A percentile compares a stretch with the other conserved stretches of the same genome.
Evolutionary conservation across 2,329 filamentous ascomycete genomes (phyloP).

Genomic region (Trichoderma hamatum): DNA sequence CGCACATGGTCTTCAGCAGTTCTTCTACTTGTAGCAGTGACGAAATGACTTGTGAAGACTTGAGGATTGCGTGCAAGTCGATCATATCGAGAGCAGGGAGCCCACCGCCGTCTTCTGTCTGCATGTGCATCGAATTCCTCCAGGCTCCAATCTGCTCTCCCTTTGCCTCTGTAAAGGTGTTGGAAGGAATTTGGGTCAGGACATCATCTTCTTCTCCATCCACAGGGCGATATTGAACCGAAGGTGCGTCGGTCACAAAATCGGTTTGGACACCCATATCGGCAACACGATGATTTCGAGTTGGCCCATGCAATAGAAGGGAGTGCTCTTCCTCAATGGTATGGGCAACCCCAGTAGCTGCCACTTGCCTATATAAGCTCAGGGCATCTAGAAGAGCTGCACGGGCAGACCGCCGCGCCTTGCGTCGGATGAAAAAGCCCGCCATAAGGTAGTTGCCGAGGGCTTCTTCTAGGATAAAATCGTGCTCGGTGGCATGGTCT

Average conservation of each 20-base stretch:
- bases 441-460: conserved; percentile 74
- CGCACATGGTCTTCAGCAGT: conserved; percentile 77
- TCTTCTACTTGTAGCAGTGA: conserved; percentile 76
- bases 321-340: conserved; percentile 70
- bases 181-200: conserved; percentile 39
- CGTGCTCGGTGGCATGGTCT: conserved; percentile 70
- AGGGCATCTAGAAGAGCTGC: conserved; percentile 70
- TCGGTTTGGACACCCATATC: conserved; percentile 73
- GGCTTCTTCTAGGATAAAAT: conserved; percentile 71
- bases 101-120: conserved; percentile 61
- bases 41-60: conserved; percentile 78
- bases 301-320: conserved; percentile 66
- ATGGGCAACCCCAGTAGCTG: conserved; percentile 69
- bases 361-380: conserved; percentile 68
- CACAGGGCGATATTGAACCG: conserved; percentile 54
- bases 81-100: conserved; percentile 81
- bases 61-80: conserved; percentile 75
- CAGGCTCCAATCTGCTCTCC: conserved; percentile 65
- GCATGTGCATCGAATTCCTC: conserved; percentile 60
- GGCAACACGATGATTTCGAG: conserved; percentile 58
- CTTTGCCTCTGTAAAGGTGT: conserved; percentile 52
- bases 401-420: conserved; percentile 68
- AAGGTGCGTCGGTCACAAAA: conserved; percentile 60
- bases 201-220: conserved; percentile 51
- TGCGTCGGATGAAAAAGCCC: conserved; percentile 67